Evolutionary conservation across 495 filamentous ascomycete species (phyloP).

Genomic region (Platismatia glauca): DNA sequence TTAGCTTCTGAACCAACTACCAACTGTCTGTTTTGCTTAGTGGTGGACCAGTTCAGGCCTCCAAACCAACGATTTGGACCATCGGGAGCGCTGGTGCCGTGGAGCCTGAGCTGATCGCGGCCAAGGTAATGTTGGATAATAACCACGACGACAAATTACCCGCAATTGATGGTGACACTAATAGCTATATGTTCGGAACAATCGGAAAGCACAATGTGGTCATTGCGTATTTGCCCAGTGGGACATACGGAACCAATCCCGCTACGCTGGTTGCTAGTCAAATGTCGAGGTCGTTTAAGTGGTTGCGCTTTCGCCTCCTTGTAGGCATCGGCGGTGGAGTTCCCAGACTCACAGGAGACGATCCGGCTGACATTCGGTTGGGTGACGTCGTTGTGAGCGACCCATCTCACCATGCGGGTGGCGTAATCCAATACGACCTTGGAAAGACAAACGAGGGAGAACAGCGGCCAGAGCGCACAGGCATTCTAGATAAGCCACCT

Average conservation of each 20-base stretch:
- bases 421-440: background rate
- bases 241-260: background rate
- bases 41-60: too few species aligned
- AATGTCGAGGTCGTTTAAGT: background rate
- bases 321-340: background rate
- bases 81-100: too few species aligned
- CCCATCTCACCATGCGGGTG: background rate
- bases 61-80: too few species aligned
- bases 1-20: too few species aligned
- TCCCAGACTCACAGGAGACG: background rate
- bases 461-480: background rate
- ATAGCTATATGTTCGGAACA: conserved; percentile 28
- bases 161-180: conserved; percentile 22
- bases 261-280: background rate
- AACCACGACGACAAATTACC: background rate
- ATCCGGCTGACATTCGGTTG: background rate
- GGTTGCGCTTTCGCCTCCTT: background rate
- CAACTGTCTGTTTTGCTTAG: too few species aligned
- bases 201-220: conserved; percentile 32
- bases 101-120: conserved; percentile 23
- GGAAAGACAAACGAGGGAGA: background rate
- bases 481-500: background rate
- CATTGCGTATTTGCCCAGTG: conserved; percentile 29
- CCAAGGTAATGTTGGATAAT: conserved; percentile 24
- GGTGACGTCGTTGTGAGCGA: background rate